Base-by-base conservation (phyloP, 2,329 filamentous ascomycete genomes). In the Aureobasidium sp. region DNA sequence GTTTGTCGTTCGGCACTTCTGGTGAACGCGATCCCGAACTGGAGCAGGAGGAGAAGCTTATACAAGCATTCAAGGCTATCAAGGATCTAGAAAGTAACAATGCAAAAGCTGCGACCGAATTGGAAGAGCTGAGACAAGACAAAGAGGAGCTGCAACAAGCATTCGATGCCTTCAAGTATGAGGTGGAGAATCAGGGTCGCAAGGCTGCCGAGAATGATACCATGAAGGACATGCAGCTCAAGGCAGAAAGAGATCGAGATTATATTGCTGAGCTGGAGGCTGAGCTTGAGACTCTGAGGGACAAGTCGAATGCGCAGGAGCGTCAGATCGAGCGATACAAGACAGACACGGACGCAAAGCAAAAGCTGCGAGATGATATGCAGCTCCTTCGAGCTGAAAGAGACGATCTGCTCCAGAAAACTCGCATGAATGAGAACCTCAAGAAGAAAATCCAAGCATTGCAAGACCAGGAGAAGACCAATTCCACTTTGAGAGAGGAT, bases 401-500 rank as follows among this genome's bases (percentile, higher is more conserved):
- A 36, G 79, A 80, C 60, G 79, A 81, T 59, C 71, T 81, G 26
- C 72, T 70, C 36, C 77, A 80, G 63, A 79, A 78, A 64, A 73
- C 77, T 29, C 79, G 79, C 63, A 78, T 78, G 26, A 81, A 79
- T 62, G 79, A 81, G 66, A 81, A 81, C 63, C 74, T 81, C 26
- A 79, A 78, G 68, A 81, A 81, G 73, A 81, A 81, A 71, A 81
- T 81, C 34, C 77, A 80, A 64, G 72, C 76, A 4, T 68, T 81
- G 46, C 77, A 79, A 46, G 78, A 80, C 56, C 75, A 79, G 63
- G 77, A 78, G 24, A 78, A 77, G 62, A 71, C 71, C 12, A 72
- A 77, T 29, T 74, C 75, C 24, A 69, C 72, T 4, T 67, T 81
- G 1, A 73, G 76, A 9, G 74, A 78, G 65, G 78, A 81, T 62